Percentiles rank a stretch among this genome's conserved stretches.
Evolutionary conservation across 805 yeast genomes (phyloP).

Genomic region (Candida boleticola): DNA sequence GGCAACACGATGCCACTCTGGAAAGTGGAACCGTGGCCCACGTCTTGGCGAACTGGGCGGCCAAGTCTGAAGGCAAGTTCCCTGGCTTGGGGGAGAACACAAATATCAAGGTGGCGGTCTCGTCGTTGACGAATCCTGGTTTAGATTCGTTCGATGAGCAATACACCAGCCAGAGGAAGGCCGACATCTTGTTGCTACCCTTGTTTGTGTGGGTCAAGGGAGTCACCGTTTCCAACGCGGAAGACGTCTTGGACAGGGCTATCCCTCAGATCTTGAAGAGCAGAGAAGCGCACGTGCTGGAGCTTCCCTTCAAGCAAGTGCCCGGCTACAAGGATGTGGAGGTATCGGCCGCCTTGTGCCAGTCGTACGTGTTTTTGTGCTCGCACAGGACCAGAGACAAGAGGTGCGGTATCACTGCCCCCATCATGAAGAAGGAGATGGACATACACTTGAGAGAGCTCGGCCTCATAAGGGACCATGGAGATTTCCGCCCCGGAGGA

Average conservation of each 20-base stretch:
- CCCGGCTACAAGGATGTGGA: constrained; percentile 24
- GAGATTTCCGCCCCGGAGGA: constrained; percentile 76
- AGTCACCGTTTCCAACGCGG: constrained; percentile 43
- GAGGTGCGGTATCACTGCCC: constrained; percentile 92
- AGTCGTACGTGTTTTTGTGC: constrained; percentile 64
- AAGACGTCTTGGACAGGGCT: constrained; percentile 41
- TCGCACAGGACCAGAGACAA: constrained; percentile 92
- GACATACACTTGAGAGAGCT: constrained; percentile 68
- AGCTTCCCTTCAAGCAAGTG: constrained; percentile 9
- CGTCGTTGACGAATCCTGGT: constrained; percentile 51
- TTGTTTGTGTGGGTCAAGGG: constrained; percentile 68
- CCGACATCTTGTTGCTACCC: constrained; percentile 69
- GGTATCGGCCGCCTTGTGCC: constrained; percentile 36
- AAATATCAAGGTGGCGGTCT: constrained; percentile 50
- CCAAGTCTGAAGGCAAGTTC: constrained; percentile 12
- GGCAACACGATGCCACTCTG: constrained; percentile 74
- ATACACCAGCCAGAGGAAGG: constrained; percentile 41
- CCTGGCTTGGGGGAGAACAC: constrained; percentile 19
- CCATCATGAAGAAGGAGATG: constrained; percentile 77
- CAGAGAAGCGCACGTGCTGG: constrained; percentile 2
- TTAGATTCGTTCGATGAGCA: constrained; percentile 35
- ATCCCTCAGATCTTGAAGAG: constrained; percentile 38
- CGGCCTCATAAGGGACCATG: constrained; percentile 71
- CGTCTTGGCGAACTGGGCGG: constrained; percentile 39
- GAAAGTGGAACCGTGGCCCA: constrained; percentile 43